Base-by-base conservation (phyloP, 2,329 filamentous ascomycete genomes). In the Cercospora beticola region DNA sequence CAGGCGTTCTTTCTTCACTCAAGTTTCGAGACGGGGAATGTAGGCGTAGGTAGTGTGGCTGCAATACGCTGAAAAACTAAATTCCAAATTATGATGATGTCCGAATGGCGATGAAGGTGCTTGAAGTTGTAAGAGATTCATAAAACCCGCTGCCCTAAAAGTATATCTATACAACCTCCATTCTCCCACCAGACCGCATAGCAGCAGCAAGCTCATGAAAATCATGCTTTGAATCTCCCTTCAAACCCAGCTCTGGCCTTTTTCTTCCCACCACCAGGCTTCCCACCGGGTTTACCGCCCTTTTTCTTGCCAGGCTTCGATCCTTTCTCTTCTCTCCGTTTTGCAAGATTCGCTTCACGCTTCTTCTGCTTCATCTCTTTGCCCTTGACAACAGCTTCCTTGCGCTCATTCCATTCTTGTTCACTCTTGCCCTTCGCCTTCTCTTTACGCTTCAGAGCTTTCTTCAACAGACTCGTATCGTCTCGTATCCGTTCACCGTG, bases 371-470 rank as follows among this genome's bases (percentile, higher is more conserved):
- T 82, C 73, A 80, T 79, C 71, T 83, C 82, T 74, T 82, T 81
- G 66, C 82, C 81, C 74, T 84, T 83, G 58, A 80, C 75, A 1
- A 85, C 81, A 31, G 78, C 80, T 36, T 82, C 81, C 21, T 82
- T 75, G 16, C 83, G 75, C 67, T 84, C 83, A 65, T 81, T 81
- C 83, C 95, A 98, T 77, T 95, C 93, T 78, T 91, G 90, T 79
- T 93, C 92, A 78, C 92, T 96, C 88, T 95, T 97, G 81, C 90
- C 90, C 88, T 97, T 98, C 63, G 87, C 84, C 73, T 90, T 88
- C 76, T 97, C 93, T 83, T 97, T 96, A 73, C 94, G 89, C 86
- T 97, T 97, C 73, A 98, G 84, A 0, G 94, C 92, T 85, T 97
- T 97, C 85, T 97, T 97, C 30, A 99, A 86, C 66, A 97, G 82